Evolutionary conservation across 2,329 filamentous ascomycete genomes (phyloP).

Genomic region (Zymoseptoria brevis): DNA sequence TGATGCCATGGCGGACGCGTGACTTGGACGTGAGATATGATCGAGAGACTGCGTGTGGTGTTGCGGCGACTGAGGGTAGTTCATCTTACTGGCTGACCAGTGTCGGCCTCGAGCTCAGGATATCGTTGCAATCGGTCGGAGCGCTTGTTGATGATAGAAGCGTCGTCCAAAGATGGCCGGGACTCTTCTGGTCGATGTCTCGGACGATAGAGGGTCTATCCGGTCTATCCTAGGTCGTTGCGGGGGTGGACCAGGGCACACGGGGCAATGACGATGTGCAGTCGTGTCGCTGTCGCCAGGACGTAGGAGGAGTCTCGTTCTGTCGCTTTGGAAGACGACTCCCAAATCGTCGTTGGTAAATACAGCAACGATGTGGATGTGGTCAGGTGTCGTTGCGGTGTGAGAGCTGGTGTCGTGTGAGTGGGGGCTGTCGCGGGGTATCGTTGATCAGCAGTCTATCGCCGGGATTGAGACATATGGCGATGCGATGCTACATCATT

Average conservation of each 20-base stretch:
- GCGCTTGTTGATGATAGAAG: not conserved
- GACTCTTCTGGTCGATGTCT: not conserved
- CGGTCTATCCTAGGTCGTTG: not conserved
- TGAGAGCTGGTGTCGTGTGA: not conserved
- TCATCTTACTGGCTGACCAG: not conserved
- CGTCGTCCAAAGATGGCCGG: not conserved
- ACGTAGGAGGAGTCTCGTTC: too few species aligned
- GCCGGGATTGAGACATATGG: not conserved
- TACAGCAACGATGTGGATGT: not conserved
- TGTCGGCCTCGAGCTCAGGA: not conserved
- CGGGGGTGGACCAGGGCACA: not conserved
- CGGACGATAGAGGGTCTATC: not conserved
- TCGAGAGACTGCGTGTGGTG: slow-evolving; percentile 1
- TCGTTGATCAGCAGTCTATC: not conserved
- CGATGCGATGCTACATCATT: not conserved
- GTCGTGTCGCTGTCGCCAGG: not conserved
- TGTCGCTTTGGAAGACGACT: too few species aligned
- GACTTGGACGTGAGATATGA: slow-evolving; percentile 17
- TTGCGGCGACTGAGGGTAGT: not conserved
- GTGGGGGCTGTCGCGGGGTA: not conserved
- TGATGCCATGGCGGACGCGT: slow-evolving; percentile 22
- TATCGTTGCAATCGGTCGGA: not conserved
- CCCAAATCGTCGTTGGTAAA: not conserved
- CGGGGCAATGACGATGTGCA: not conserved
- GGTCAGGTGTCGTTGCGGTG: not conserved